These are phyloP conservation scores for Penicillium griseofulvum DNA, from an alignment of 2,329 filamentous ascomycete species.

Conservation along the genomic window DNA sequence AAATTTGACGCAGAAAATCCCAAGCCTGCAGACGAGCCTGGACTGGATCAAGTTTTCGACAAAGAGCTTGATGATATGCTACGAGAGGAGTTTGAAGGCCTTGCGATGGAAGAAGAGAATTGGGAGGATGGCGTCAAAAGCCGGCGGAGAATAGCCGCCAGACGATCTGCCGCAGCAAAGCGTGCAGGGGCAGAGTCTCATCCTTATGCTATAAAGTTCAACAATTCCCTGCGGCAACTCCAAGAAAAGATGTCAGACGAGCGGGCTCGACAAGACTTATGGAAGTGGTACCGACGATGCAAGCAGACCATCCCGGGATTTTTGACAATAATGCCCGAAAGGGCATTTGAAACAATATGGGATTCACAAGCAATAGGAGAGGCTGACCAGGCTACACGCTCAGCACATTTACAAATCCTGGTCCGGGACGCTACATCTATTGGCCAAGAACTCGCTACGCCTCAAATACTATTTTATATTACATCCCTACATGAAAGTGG, in stretches of 20 bases:
- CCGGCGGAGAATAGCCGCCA: slow-evolving; percentile 16
- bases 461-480: slow-evolving; percentile 65
- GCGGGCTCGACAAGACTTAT: slow-evolving; percentile 39
- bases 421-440: slow-evolving; percentile 64
- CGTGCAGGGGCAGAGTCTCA: slow-evolving; percentile 36
- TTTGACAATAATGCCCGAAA: slow-evolving; percentile 57
- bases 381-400: slow-evolving; percentile 47
- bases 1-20: slow-evolving; percentile 41
- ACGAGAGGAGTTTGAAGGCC: slow-evolving; percentile 37
- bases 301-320: slow-evolving; percentile 46
- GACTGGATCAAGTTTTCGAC: slow-evolving; percentile 41
- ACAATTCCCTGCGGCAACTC: slow-evolving; percentile 36
- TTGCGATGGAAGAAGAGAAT: slow-evolving; percentile 38
- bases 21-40: slow-evolving; percentile 22
- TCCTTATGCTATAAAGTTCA: slow-evolving; percentile 43
- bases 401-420: slow-evolving; percentile 61
- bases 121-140: slow-evolving; percentile 31
- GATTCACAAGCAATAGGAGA: slow-evolving; percentile 51
- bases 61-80: slow-evolving; percentile 43
- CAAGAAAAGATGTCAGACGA: slow-evolving; percentile 29
- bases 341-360: slow-evolving; percentile 68
- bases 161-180: slow-evolving; percentile 32
- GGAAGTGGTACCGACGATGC: slow-evolving; percentile 53
- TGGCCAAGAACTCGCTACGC: slow-evolving; percentile 53
- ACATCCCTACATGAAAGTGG: slow-evolving; percentile 66